Conservation (phyloP, 2,329 filamentous ascomycete species). For the Ploettnerulaceae sp. region DNA sequence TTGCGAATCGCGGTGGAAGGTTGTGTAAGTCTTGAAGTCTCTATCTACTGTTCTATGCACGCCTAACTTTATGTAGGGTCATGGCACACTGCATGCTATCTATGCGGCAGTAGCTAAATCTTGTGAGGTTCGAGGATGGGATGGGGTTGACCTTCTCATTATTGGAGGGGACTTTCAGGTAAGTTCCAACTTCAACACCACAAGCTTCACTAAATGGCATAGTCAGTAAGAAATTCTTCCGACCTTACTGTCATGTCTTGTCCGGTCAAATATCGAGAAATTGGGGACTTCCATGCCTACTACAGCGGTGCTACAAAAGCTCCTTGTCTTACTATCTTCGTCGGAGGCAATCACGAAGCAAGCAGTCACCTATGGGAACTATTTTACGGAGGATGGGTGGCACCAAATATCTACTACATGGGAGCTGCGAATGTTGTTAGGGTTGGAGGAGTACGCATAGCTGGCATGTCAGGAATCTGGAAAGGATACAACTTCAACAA, state of each 20-base stretch:
- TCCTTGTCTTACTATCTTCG: slow-evolving; percentile 86
- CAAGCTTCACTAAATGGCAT: slow-evolving; percentile 12
- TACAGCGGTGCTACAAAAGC: slow-evolving; percentile 75
- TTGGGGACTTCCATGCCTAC: slow-evolving; percentile 93
- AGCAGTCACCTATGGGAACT: slow-evolving; percentile 86
- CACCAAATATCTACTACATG: slow-evolving; percentile 95
- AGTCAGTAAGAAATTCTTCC: slow-evolving; percentile 82
- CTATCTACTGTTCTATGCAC: neutral
- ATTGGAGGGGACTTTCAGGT: slow-evolving; percentile 96
- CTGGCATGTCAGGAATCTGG: slow-evolving; percentile 90
- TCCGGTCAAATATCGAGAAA: slow-evolving; percentile 76
- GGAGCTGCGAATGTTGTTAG: slow-evolving; percentile 86
- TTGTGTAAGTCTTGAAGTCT: slow-evolving; percentile 56
- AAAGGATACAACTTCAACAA: slow-evolving; percentile 85
- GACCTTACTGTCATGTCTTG: slow-evolving; percentile 89
- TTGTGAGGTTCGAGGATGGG: slow-evolving; percentile 69
- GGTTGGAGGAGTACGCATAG: slow-evolving; percentile 79
- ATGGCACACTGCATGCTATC: slow-evolving; percentile 87
- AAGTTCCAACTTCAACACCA: slow-evolving; percentile 18
- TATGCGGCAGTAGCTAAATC: slow-evolving; percentile 72
- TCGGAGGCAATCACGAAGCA: slow-evolving; percentile 94
- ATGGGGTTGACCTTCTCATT: slow-evolving; percentile 80
- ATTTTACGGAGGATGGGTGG: slow-evolving; percentile 95
- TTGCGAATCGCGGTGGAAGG: slow-evolving; percentile 81
- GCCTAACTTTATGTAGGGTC: slow-evolving; percentile 54